Evolutionary conservation across 1,139 yeast species (phyloP).

Genomic region (Taphrina deformans): DNA sequence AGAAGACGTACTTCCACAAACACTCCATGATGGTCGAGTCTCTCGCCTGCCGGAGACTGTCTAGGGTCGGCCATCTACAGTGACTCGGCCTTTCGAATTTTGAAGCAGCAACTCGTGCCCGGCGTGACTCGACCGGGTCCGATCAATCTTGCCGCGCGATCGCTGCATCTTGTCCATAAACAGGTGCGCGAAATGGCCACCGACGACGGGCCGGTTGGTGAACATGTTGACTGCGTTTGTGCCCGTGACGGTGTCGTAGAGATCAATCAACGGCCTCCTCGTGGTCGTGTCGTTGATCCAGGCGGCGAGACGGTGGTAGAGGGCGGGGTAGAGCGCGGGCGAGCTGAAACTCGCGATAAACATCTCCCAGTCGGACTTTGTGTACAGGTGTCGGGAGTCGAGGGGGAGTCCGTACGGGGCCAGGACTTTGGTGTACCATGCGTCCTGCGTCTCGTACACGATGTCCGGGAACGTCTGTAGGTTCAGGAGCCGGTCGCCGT

Average conservation of each 20-base stretch:
- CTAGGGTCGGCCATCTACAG: no score
- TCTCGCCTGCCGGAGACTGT: no score
- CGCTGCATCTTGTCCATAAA: background rate
- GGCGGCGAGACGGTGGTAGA: constrained; percentile 2
- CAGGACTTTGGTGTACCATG: constrained; percentile 11
- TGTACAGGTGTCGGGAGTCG: constrained; percentile 22
- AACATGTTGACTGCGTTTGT: constrained; percentile 13
- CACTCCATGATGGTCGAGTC: no score
- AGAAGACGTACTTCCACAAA: background rate
- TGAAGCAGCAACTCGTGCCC: background rate
- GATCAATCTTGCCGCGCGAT: background rate
- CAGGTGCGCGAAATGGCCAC: constrained; percentile 25
- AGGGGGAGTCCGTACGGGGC: constrained; percentile 24
- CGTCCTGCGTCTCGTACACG: constrained; percentile 17
- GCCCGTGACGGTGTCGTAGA: constrained; percentile 17
- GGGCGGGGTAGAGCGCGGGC: background rate
- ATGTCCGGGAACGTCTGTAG: background rate
- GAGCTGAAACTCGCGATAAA: constrained; percentile 7
- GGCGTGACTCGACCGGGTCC: background rate
- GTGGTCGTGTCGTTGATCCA: constrained; percentile 19
- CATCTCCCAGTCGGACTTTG: constrained; percentile 29
- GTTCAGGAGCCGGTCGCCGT: background rate
- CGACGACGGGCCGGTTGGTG: constrained; percentile 26
- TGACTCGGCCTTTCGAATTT: no score
- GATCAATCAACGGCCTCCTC: constrained; percentile 20